These are phyloP conservation scores for Fraxinus americana DNA, from an alignment of 257 asterid genomes.

Conservation along the genomic window DNA sequence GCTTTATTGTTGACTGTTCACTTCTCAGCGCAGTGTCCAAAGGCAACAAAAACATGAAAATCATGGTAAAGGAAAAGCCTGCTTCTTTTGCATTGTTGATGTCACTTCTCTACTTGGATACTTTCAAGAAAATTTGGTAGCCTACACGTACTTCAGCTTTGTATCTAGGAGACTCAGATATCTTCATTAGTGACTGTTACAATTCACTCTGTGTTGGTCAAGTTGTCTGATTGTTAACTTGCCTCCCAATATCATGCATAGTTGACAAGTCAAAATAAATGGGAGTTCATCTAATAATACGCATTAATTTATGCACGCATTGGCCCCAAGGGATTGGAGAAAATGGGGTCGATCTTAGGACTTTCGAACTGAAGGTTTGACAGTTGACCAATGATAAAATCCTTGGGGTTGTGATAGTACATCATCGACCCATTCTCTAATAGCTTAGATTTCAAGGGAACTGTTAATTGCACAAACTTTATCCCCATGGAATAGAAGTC, in stretches of 20 bases:
- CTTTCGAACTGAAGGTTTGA: too few species aligned
- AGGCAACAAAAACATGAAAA: constrained; percentile 4
- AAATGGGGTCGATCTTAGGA: too few species aligned
- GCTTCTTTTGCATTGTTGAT: neutral
- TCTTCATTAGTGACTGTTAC: neutral
- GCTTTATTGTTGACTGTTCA: neutral
- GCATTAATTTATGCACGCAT: too few species aligned
- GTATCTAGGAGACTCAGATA: neutral
- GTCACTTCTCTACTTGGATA: neutral
- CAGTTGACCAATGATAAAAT: neutral
- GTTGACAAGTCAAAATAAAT: neutral
- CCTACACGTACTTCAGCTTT: neutral
- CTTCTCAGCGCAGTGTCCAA: neutral
- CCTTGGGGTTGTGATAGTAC: neutral
- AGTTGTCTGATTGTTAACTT: neutral
- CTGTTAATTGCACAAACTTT: neutral
- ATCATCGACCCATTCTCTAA: neutral
- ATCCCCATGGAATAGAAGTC: neutral
- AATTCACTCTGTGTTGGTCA: neutral
- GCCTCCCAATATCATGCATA: neutral
- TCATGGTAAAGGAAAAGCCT: neutral
- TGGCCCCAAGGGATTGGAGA: too few species aligned
- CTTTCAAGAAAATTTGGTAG: neutral
- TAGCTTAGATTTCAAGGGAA: neutral
- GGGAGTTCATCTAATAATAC: neutral